Base-by-base conservation (phyloP, 352 stramenopile species). In the Peronosclerospora sorghi region DNA sequence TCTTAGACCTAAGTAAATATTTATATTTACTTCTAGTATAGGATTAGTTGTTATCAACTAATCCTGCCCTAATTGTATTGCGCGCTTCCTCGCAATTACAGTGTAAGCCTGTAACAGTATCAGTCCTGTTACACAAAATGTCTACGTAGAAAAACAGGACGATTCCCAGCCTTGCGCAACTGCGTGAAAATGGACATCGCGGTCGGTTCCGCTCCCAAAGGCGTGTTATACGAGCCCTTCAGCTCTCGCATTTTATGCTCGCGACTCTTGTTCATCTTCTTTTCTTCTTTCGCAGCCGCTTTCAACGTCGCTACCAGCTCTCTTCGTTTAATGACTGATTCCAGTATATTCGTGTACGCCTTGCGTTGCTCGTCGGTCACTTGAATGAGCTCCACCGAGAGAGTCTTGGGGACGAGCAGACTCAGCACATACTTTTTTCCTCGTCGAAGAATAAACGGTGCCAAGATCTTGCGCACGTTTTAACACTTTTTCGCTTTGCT, bases 111-210 rank as follows among this genome's bases (percentile, higher is more conserved):
- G n/a, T n/a, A n/a, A n/a, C n/a, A n/a, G n/a, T n/a, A n/a, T n/a
- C n/a, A n/a, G n/a, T n/a, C n/a, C n/a, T n/a, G n/a, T 13, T 61
- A 62, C 41, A 85, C 48, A 60, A 83, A 80, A 68, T 91, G 57
- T 45, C 88, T 63, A 5, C 91, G 78, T 19, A 99, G 61, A n/a
- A 99, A 62, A 21, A 98, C 68, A 4, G 95, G 91, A 54, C 99
- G 95, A 57, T 99, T 98, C 0, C 95, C 95, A 1, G 88, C 94
- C 60, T 99, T 99, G 8, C 96, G 78, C 27, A 98, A 68, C 47
- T 96, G 75, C 8, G 95, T 97, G 65, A 98, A 98, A 24, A 86
- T 97, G 10, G 65, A 56, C 0, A 51, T 53, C 28, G 83, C 63
- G 36, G 49, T 82, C 13, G 37, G 42, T 19, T 68, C 59, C 15